phyloP scores from a whole-genome alignment of 768 basidiomycete species.

The Russula sp. region DNA sequence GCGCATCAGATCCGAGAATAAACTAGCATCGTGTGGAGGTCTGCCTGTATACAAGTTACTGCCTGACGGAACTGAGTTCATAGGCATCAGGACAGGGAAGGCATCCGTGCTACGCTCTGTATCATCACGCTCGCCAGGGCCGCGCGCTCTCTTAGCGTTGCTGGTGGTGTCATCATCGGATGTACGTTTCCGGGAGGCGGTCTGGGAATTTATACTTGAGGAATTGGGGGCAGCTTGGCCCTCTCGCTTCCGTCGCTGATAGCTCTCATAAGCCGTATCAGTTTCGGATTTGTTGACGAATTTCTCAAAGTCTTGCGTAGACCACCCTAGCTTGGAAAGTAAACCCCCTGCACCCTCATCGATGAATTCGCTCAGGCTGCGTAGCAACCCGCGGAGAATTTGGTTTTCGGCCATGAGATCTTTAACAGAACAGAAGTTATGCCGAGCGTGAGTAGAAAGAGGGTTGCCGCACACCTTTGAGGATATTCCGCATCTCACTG shows the following conservation, averaged over 20 bases:
- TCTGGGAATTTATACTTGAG: constrained; percentile 24
- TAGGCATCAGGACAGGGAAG: constrained; percentile 54
- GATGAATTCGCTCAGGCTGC: constrained; percentile 71
- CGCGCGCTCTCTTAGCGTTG: constrained; percentile 48
- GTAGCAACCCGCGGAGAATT: constrained; percentile 70
- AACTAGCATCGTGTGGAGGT: constrained; percentile 40
- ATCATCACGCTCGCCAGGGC: constrained; percentile 34
- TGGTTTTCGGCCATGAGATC: constrained; percentile 91
- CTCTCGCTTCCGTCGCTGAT: constrained; percentile 61
- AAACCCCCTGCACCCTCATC: constrained; percentile 81
- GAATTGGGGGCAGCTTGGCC: constrained; percentile 25
- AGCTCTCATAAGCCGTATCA: constrained; percentile 90
- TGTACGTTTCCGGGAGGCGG: constrained; percentile 46
- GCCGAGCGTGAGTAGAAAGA: neutral
- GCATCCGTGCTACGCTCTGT: constrained; percentile 39
- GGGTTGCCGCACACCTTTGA: constrained; percentile 50
- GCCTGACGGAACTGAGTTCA: constrained; percentile 37
- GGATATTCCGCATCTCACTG: constrained; percentile 72
- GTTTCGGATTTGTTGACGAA: constrained; percentile 85
- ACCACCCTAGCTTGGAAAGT: constrained; percentile 74
- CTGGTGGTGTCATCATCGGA: constrained; percentile 43
- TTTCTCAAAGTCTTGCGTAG: constrained; percentile 67
- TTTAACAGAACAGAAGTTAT: constrained; percentile 27
- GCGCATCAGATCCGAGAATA: constrained; percentile 38
- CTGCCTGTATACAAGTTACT: constrained; percentile 42